Evolutionary conservation across 192 early-diverging fungal genomes (phyloP), one percentile per base, ranked within the genome.

Genomic region (Phycomyces blakesleeanus): DNA sequence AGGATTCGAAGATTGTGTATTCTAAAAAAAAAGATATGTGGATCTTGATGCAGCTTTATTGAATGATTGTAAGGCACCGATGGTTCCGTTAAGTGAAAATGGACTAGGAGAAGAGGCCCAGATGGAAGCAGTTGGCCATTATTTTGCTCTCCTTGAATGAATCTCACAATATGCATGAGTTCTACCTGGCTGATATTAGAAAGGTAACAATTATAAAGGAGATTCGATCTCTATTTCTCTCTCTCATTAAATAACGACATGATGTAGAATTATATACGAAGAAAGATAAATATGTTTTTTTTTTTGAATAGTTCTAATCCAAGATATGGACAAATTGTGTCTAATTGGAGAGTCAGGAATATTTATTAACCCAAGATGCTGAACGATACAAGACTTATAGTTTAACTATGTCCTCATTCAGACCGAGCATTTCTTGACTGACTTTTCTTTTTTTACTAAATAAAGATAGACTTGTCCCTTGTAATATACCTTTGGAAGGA

Each of bases 1-100:
- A 80, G 65, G 63, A 64, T 26, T n/a, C n/a, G n/a, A n/a, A n/a
- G n/a, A n/a, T n/a, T n/a, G n/a, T 6, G 59, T 8, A 16, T 51
- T 18, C 27, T 61, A 29, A 44, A 61, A 27, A 2, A 18, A 11
- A 47, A 18, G 4, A 47, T n/a, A n/a, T n/a, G n/a, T 11, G 12
- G 44, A 47, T 18, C 44, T 47, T 12, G 12, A 14, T n/a, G 44
- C 12, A 47, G 44, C 11, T 18, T 2, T 18, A 14, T 3, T 47
- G 15, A 47, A 11, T 47, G 44, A 47, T 18, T 47, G 44, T 2
- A 47, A 47, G 11, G 44, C 44, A 47, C 44, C 44, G 15, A 47
- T 18, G 18, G 4, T 11, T 6, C 44, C 5, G 15, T 12, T 18
- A 47, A 11, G 44, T n/a, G 44, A 47, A 47, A 47, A 18, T 18